Base-by-base conservation (phyloP, 805 yeast species). In the Candida lessepsii region DNA sequence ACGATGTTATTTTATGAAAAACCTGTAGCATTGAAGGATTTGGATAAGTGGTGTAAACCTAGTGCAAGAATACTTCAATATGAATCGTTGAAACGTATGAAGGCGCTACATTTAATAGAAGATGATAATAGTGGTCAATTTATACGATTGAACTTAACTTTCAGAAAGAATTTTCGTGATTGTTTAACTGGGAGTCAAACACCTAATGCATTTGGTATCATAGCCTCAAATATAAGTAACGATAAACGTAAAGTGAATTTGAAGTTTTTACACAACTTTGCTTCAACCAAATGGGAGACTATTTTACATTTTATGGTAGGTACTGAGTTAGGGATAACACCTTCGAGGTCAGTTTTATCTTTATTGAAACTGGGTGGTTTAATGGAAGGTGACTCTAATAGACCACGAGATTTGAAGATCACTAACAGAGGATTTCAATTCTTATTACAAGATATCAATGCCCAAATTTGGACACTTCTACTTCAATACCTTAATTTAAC, bases 281-380 rank as follows among this genome's bases (percentile, higher is more conserved):
- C 96, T 10, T 75, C 88, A 5, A 76, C 74, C 33, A 88, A 85
- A 56, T 93, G 99, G 99, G 99, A 93, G 58, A 79, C 87, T 6
- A 91, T 93, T 50, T 70, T 93, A 52, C 98, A 93, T 70, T 93
- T 83, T 66, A 91, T 93, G 98, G 99, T 93, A 31, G 96, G 98
- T 2, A 87, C 97, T 0, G 86, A 86, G 37, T 65, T 82, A 33
- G 70, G 76, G 9, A 73, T 70, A 13, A 65, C 77, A 2, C 96
- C 96, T 2, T 82, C 90, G 35, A 73, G 75, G n/a, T 90, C 91
- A 13, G 97, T 91, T 1, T 67, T 93, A 36, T 75, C 80, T 13
- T 67, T 93, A 19, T 67, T 93, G 35, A 75, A 77, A 47, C 88
- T 81, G 65, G 83, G 95, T 46, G 91, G 91, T 2, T 69, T 93